Percentiles rank a stretch among this genome's conserved stretches.
These are phyloP conservation scores for Neoscytalidium dimidiatum DNA, from an alignment of 2,329 filamentous ascomycete species.

Conservation along the genomic window DNA sequence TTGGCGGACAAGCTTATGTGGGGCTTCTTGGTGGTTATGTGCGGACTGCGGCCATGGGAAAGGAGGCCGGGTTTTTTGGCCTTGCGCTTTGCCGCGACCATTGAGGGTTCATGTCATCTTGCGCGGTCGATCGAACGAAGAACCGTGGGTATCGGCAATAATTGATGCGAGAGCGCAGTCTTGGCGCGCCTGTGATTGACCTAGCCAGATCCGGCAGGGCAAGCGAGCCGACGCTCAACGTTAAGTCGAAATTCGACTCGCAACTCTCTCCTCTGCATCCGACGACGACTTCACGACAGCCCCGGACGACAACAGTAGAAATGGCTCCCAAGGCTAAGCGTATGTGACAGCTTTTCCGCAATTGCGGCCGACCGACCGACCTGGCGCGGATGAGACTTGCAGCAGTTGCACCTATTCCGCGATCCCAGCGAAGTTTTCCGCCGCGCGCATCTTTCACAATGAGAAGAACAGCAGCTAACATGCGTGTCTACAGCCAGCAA, in stretches of 20 bases:
- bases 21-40: constrained; percentile 32
- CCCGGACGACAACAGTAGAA: constrained; percentile 36
- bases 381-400: constrained; percentile 11
- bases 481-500: constrained; percentile 55
- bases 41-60: constrained; percentile 36
- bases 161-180: not conserved
- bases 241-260: constrained; percentile 13
- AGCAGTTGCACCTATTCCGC: not conserved
- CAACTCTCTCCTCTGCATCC: constrained; percentile 20
- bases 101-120: constrained; percentile 12
- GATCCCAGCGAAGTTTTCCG: constrained; percentile 19
- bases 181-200: not conserved
- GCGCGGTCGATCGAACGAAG: not conserved
- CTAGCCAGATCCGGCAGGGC: not conserved
- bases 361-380: not conserved
- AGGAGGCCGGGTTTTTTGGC: constrained; percentile 29
- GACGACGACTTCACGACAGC: constrained; percentile 29
- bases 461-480: constrained; percentile 31
- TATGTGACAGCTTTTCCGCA: constrained; percentile 26
- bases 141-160: not conserved
- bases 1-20: constrained; percentile 54
- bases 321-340: constrained; percentile 41
- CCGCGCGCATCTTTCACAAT: not conserved
- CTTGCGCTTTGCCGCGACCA: constrained; percentile 20
- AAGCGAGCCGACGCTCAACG: constrained; percentile 14